Percentiles rank a stretch among this genome's conserved stretches.
phyloP scores from a whole-genome alignment of 169 alveolate species.

The Cyclospora cayetanensis region DNA sequence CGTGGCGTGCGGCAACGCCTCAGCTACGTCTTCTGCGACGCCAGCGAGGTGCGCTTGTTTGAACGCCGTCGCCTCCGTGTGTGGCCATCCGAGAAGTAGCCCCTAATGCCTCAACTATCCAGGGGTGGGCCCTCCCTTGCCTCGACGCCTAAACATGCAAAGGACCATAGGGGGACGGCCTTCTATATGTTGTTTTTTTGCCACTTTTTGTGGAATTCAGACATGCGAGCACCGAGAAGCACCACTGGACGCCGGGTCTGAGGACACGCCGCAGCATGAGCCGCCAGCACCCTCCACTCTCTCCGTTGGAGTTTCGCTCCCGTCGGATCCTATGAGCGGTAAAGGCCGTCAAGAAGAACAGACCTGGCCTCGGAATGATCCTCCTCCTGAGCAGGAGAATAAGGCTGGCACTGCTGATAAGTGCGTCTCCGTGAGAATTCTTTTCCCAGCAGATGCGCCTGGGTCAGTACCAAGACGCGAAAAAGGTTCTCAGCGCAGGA shows the following conservation, averaged over 20 bases:
- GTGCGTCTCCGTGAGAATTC: slow-evolving; percentile 53
- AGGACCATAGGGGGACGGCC: too few relatives aligned
- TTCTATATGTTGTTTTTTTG: neutral
- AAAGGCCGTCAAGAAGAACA: neutral
- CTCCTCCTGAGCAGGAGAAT: too few relatives aligned
- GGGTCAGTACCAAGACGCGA: slow-evolving; percentile 41
- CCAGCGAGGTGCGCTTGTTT: slow-evolving; percentile 23
- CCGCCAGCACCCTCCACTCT: slow-evolving; percentile 7
- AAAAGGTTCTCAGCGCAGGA: slow-evolving; percentile 54
- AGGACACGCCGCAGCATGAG: neutral
- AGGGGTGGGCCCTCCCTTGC: too few relatives aligned
- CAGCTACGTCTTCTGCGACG: slow-evolving; percentile 56
- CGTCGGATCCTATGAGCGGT: neutral
- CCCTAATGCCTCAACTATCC: too few relatives aligned
- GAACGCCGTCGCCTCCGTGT: too few relatives aligned
- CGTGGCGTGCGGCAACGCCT: slow-evolving; percentile 59
- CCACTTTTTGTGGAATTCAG: neutral
- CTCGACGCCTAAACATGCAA: too few relatives aligned
- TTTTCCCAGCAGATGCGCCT: slow-evolving; percentile 51
- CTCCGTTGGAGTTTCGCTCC: neutral
- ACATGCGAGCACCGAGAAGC: neutral
- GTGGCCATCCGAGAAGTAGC: too few relatives aligned
- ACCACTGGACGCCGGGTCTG: slow-evolving; percentile 13
- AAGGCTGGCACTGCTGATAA: neutral
- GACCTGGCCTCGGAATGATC: neutral